A percentile compares a stretch with the other conserved stretches of the same genome.
phyloP scores from a whole-genome alignment of 495 filamentous ascomycete species.

The Daldinia grandis region DNA sequence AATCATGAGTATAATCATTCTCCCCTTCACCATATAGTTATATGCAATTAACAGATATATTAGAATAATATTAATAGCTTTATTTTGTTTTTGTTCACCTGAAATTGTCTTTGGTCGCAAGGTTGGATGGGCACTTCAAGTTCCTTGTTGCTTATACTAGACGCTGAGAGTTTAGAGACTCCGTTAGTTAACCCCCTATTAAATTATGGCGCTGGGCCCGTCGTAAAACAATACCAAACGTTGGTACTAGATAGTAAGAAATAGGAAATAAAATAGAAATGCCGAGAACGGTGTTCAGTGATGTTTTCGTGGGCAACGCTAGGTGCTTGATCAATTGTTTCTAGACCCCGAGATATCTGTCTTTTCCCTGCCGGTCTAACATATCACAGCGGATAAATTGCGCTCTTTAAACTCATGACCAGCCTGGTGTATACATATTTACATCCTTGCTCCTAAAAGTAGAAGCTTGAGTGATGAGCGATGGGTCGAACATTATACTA shows the following conservation, averaged over 20 bases:
- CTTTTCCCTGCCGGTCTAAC: background rate
- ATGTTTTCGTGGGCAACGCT: background rate
- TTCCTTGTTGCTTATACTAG: background rate
- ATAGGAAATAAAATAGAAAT: background rate
- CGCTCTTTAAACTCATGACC: background rate
- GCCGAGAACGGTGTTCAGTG: background rate
- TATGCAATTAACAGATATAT: too few species aligned
- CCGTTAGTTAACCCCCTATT: too few species aligned
- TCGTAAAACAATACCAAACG: background rate
- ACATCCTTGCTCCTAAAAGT: too few species aligned
- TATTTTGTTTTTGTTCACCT: too few species aligned
- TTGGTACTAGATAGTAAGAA: too few species aligned
- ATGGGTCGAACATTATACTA: too few species aligned
- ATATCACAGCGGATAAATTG: background rate
- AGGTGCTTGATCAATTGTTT: background rate
- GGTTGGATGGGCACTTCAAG: background rate
- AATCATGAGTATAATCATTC: too few species aligned
- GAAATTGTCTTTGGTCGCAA: too few species aligned
- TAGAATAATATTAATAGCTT: too few species aligned
- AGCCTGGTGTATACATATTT: too few species aligned
- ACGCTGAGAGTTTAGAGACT: background rate
- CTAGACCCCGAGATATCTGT: background rate
- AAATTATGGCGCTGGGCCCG: background rate
- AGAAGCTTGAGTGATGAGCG: too few species aligned
- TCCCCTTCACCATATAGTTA: too few species aligned